Conservation (phyloP, 441 rosid species). For the Populus hybrid region DNA sequence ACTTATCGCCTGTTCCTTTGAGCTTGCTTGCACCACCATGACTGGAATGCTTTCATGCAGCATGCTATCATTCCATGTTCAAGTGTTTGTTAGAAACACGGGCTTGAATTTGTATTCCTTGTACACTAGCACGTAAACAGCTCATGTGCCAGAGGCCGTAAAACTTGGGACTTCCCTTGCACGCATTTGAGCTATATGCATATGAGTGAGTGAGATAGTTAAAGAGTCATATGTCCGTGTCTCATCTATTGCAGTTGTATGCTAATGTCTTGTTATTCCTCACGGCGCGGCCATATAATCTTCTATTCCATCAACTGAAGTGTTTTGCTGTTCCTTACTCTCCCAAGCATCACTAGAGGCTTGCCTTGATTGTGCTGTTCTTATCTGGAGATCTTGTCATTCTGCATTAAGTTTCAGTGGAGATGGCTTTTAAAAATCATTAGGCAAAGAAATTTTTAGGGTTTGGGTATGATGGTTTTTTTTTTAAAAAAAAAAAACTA, state of each 20-base stretch:
- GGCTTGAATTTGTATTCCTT: no score
- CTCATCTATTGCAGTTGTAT: background rate
- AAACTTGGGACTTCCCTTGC: background rate
- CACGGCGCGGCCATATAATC: background rate
- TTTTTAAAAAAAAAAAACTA: no score
- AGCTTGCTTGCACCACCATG: background rate
- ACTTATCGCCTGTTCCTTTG: background rate
- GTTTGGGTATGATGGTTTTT: background rate
- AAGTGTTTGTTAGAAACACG: background rate
- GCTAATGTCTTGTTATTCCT: background rate
- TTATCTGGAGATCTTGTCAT: background rate
- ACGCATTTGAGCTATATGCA: background rate
- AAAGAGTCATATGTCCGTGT: background rate
- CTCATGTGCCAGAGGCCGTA: background rate
- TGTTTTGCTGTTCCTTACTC: background rate
- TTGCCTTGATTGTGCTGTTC: background rate
- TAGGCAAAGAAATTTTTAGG: background rate
- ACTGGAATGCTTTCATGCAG: background rate
- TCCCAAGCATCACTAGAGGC: background rate
- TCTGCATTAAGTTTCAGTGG: background rate
- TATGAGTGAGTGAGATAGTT: background rate
- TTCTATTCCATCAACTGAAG: background rate
- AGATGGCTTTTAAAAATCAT: background rate
- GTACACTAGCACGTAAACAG: no score
- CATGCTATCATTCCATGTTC: background rate